Evolutionary conservation across 2,329 filamentous ascomycete genomes (phyloP), one percentile per base, ranked within the genome.

Genomic region (Epichloe glyceriae): DNA sequence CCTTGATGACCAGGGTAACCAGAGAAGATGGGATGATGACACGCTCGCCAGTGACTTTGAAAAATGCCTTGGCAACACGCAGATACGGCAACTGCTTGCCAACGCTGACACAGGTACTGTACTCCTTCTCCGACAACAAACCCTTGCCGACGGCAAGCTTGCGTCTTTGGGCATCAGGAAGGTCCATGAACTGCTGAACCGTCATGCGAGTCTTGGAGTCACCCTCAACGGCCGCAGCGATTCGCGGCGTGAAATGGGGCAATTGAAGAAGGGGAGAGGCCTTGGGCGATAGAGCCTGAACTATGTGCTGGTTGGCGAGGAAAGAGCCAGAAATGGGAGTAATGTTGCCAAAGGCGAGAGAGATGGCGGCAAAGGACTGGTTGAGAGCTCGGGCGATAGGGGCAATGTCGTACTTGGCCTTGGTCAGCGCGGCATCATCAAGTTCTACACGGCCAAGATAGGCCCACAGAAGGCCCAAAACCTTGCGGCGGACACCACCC

Each of bases 1-100:
- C 89, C 73, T 98, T 98, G 64, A 98, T 82, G 48, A 98, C 88
- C 33, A 98, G 83, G 55, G 90, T 91, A 20, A 97, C 91, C 38
- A 98, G 78, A 51, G 89, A 95, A 52, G 86, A 88, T 6, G 93
- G 90, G 34, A 91, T 95, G 62, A 98, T 88, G 66, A 85, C 86
- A 57, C 86, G 87, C 70, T 98, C 94, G 63, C 93, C 93, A 49
- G 88, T 84, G 44, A 98, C 94, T 75, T 98, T 98, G 81, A 98
- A 98, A 70, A 95, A 98, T 7, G 89, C 88, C 71, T 89, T 94
- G 62, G 88, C 88, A 11, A 98, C 82, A 52, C 86, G 79, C 50
- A 98, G 75, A 56, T 82, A 79, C 1, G 93, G 93, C 30, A 98
- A 76, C 68, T 96, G 88, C 59, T 82, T 81, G 30, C 89, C 90